Conservation (phyloP, 345 rosid species). For the Salix caprea region DNA sequence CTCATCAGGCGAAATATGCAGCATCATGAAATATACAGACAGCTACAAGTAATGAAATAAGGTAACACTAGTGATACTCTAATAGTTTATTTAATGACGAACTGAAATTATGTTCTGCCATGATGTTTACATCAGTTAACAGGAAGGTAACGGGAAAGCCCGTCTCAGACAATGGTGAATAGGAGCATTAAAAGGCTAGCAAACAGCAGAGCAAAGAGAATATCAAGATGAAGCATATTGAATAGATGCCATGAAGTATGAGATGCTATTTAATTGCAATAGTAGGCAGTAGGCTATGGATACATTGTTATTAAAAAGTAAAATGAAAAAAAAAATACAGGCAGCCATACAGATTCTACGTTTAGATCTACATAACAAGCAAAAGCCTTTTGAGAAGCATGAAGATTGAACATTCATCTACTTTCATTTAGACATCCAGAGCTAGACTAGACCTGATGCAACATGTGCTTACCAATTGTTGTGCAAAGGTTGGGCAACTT, state of each 20-base stretch:
- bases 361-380: not conserved
- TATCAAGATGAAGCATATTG: not conserved
- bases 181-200: not conserved
- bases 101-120: too few species aligned
- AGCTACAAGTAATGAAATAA: not conserved
- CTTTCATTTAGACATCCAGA: not conserved
- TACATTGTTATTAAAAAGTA: not conserved
- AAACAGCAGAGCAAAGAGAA: not conserved
- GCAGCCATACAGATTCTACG: slow-evolving; percentile 1
- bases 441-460: not conserved
- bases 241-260: not conserved
- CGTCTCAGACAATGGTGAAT: not conserved
- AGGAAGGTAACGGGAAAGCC: not conserved
- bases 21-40: not conserved
- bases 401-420: not conserved
- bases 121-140: not conserved
- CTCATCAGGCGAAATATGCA: not conserved
- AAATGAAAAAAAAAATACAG: not conserved
- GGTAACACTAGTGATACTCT: not conserved
- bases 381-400: not conserved
- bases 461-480: not conserved
- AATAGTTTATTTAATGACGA: not conserved
- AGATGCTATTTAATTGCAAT: not conserved
- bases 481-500: not conserved
- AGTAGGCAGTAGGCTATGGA: not conserved